These are phyloP conservation scores for Alternaria sp. DNA, from an alignment of 2,329 filamentous ascomycete genomes.

Conservation along the genomic window DNA sequence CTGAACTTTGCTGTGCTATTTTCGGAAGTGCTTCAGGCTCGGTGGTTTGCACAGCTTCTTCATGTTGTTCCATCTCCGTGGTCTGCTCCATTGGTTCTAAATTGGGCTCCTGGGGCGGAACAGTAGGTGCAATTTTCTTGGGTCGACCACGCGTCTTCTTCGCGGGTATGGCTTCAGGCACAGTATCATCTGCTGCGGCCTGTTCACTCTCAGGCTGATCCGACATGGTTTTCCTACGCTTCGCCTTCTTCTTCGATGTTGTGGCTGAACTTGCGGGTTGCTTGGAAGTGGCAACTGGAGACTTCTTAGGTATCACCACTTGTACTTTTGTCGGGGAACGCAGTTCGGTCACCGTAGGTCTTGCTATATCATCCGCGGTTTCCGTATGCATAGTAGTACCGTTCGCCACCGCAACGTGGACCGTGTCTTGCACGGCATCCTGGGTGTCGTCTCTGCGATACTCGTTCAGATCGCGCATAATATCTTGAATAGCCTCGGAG, in stretches of 20 bases:
- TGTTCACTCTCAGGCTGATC: constrained; percentile 22
- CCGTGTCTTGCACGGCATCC: background rate
- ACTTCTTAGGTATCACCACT: constrained; percentile 33
- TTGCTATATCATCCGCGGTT: background rate
- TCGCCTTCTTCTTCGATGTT: constrained; percentile 24
- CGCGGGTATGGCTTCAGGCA: constrained; percentile 14
- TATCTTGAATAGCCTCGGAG: constrained; percentile 10
- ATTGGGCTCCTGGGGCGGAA: constrained; percentile 4
- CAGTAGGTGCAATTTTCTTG: constrained; percentile 28
- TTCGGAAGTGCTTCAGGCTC: constrained; percentile 4
- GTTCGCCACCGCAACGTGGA: background rate
- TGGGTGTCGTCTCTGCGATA: constrained; percentile 9
- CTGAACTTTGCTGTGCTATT: background rate
- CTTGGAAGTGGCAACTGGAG: constrained; percentile 4
- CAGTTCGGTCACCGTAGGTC: background rate
- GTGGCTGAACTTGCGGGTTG: constrained; percentile 3
- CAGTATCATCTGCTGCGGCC: background rate
- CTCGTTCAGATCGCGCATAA: constrained; percentile 13
- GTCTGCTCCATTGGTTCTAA: constrained; percentile 11
- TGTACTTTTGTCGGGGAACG: constrained; percentile 27
- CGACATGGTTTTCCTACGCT: constrained; percentile 33
- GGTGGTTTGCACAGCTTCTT: constrained; percentile 7
- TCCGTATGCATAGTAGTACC: background rate
- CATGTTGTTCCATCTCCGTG: background rate
- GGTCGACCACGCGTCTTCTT: constrained; percentile 47